Conservation (phyloP, 768 basidiomycete genomes). For the Lentinula boryana region DNA sequence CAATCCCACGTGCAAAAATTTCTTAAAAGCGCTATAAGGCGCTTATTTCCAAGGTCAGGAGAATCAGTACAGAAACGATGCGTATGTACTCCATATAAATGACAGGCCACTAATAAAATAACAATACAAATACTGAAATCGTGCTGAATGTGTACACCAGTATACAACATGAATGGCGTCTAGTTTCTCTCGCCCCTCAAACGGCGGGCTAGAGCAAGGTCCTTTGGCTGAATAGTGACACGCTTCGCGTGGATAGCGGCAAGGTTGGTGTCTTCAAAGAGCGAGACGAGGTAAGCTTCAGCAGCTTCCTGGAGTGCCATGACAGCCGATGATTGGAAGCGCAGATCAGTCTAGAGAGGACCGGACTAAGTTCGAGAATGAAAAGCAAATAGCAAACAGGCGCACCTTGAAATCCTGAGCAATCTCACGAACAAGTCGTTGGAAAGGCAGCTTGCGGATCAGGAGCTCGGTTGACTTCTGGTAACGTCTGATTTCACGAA, state of each 20-base stretch:
- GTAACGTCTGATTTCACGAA: constrained; percentile 67
- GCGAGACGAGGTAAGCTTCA: constrained; percentile 67
- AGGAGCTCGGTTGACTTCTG: constrained; percentile 61
- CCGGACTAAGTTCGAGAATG: background rate
- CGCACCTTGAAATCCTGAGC: constrained; percentile 74
- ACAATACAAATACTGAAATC: background rate
- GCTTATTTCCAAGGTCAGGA: too few species aligned
- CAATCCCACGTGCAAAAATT: too few species aligned
- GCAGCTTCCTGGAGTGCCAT: constrained; percentile 65
- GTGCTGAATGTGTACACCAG: background rate
- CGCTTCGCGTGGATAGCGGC: constrained; percentile 58
- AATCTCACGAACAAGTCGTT: constrained; percentile 73
- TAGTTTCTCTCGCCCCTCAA: constrained; percentile 40
- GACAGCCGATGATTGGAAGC: constrained; percentile 69
- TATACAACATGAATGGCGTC: background rate
- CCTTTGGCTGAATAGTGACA: constrained; percentile 58
- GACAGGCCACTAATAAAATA: background rate
- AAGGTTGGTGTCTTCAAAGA: constrained; percentile 66
- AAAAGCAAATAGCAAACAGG: constrained; percentile 2
- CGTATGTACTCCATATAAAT: too few species aligned
- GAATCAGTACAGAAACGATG: too few species aligned
- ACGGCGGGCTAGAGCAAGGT: constrained; percentile 51
- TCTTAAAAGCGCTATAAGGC: too few species aligned
- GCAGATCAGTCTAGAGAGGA: constrained; percentile 53
- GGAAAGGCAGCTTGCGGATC: constrained; percentile 64